phyloP scores from a whole-genome alignment of 2,329 filamentous ascomycete genomes.

The Sarocladiaceae sp. region DNA sequence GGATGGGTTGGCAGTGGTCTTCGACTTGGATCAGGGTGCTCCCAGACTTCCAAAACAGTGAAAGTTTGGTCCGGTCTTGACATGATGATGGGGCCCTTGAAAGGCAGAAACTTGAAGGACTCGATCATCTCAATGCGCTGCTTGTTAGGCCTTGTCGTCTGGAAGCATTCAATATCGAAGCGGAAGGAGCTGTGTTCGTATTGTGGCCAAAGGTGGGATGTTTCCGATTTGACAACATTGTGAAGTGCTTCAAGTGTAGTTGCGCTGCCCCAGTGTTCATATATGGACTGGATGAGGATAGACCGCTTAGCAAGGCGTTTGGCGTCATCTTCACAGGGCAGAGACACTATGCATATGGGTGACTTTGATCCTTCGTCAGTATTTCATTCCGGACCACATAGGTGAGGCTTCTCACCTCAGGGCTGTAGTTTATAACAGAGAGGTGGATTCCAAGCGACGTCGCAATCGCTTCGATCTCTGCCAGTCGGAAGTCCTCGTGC shows the following conservation, averaged over 20 bases:
- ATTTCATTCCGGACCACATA: too few species aligned
- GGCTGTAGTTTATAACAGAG: constrained; percentile 67
- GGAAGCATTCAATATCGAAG: constrained; percentile 78
- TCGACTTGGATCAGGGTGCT: constrained; percentile 41
- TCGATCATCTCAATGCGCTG: constrained; percentile 73
- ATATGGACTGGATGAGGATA: constrained; percentile 75
- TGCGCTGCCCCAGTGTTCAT: constrained; percentile 82
- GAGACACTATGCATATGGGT: constrained; percentile 73
- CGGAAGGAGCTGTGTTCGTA: constrained; percentile 69
- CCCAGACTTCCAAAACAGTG: constrained; percentile 76
- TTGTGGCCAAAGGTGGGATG: constrained; percentile 57
- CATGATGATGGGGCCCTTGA: constrained; percentile 74
- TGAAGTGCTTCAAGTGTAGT: constrained; percentile 63
- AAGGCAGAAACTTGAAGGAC: constrained; percentile 69
- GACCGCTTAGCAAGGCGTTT: constrained; percentile 64
- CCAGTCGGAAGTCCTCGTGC: constrained; percentile 83
- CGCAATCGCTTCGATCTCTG: constrained; percentile 79
- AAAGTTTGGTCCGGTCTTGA: constrained; percentile 68
- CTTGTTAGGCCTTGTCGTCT: constrained; percentile 57
- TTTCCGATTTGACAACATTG: constrained; percentile 50
- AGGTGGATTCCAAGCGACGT: constrained; percentile 60
- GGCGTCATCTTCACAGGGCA: constrained; percentile 61
- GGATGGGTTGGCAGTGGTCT: background rate
- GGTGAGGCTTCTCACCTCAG: constrained; percentile 53
- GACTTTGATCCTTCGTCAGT: constrained; percentile 47